Evolutionary conservation across 2,329 filamentous ascomycete species (phyloP).

Genomic region (Penicillium sp.): DNA sequence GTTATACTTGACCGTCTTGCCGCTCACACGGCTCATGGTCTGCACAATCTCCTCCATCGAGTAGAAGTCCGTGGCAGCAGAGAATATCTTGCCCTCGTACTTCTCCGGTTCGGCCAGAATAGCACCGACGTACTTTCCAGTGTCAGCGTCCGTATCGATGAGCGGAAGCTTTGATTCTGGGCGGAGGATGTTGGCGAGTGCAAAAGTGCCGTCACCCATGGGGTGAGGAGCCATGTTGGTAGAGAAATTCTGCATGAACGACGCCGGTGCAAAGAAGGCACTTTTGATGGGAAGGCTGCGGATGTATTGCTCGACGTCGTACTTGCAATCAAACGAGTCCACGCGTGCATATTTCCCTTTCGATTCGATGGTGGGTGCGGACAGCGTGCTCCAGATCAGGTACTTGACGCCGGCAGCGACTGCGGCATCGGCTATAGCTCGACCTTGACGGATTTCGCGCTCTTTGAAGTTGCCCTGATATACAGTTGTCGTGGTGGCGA

Average conservation of each 20-base stretch:
- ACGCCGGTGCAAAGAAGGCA: constrained; percentile 52
- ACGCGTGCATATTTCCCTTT: constrained; percentile 33
- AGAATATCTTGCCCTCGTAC: constrained; percentile 34
- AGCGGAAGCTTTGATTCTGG: constrained; percentile 27
- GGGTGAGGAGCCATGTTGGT: constrained; percentile 19
- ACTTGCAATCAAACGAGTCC: constrained; percentile 57
- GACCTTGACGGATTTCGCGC: constrained; percentile 23
- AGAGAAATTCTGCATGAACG: constrained; percentile 53
- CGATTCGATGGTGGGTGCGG: constrained; percentile 21
- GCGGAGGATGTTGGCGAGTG: constrained; percentile 18
- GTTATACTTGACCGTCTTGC: constrained; percentile 34
- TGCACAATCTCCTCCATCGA: constrained; percentile 27
- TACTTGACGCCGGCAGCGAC: constrained; percentile 24
- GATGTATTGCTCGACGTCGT: constrained; percentile 54
- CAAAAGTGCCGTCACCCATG: constrained; percentile 26
- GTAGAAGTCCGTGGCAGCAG: constrained; percentile 31
- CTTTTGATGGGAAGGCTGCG: constrained; percentile 45
- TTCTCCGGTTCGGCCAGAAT: constrained; percentile 35
- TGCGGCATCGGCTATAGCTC: constrained; percentile 26
- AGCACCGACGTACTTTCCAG: constrained; percentile 31
- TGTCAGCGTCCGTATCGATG: constrained; percentile 34
- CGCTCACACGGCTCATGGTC: constrained; percentile 31
- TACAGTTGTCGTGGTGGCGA: constrained; percentile 45
- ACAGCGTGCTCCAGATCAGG: constrained; percentile 29
- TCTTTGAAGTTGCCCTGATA: constrained; percentile 24